phyloP scores from a whole-genome alignment of 495 filamentous ascomycete species.

The Clavariopsis aquatica region DNA sequence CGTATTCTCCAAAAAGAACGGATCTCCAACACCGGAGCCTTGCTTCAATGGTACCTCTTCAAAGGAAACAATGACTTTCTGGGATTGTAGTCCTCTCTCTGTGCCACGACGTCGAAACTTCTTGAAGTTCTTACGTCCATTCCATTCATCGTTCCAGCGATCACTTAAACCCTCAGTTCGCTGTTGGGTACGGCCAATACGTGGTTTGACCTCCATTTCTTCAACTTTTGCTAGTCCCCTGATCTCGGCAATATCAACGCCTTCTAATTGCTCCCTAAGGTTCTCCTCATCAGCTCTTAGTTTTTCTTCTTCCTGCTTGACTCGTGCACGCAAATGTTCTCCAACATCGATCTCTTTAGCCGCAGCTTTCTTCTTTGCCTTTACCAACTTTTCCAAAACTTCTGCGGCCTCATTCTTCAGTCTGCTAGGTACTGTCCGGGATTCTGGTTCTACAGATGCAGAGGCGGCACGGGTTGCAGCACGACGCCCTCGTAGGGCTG shows the following conservation, averaged over 20 bases:
- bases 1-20: conserved; percentile 68
- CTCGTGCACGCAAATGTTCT: conserved; percentile 64
- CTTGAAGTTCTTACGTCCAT: conserved; percentile 96
- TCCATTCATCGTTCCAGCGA: conserved; percentile 90
- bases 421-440: conserved; percentile 40
- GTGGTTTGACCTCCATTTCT: conserved; percentile 63
- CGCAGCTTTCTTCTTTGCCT: conserved; percentile 44
- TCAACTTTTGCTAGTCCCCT: conserved; percentile 77
- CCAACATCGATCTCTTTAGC: conserved; percentile 59
- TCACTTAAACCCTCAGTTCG: conserved; percentile 51
- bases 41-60: conserved; percentile 73
- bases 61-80: conserved; percentile 56
- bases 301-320: conserved; percentile 68
- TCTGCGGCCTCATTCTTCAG: conserved; percentile 17
- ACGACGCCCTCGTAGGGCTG: conserved; percentile 69
- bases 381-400: conserved; percentile 23
- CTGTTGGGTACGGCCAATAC: conserved; percentile 12
- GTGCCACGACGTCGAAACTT: conserved; percentile 68
- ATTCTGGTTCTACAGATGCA: conserved; percentile 32
- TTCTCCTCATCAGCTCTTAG: conserved; percentile 61
- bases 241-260: conserved; percentile 68
- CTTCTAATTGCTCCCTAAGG: conserved; percentile 55
- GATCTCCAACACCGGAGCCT: conserved; percentile 80
- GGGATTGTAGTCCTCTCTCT: conserved; percentile 17
- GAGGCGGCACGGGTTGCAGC: conserved; percentile 47